phyloP scores from a whole-genome alignment of 1,284 basidiomycete genomes.

The Ceratobasidium sp. region DNA sequence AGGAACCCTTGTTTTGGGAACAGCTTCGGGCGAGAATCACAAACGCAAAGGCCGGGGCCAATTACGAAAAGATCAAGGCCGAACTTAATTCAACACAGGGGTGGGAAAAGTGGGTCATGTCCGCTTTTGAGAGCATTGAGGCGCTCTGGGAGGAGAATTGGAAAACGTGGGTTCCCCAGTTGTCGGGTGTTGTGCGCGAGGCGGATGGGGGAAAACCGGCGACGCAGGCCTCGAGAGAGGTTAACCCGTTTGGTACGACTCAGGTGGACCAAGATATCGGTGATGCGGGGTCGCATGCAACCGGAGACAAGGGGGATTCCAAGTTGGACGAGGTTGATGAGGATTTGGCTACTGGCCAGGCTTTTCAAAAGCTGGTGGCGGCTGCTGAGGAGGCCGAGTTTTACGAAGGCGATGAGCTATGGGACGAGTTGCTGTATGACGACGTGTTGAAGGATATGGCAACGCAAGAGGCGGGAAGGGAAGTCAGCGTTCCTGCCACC shows the following conservation, averaged over 20 bases:
- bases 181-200: neutral
- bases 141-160: conserved; percentile 73
- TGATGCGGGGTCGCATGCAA: conserved; percentile 44
- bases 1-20: conserved; percentile 74
- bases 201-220: neutral
- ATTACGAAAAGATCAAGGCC: conserved; percentile 49
- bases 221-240: conserved; percentile 20
- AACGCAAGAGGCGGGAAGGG: conserved; percentile 5
- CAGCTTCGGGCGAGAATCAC: conserved; percentile 68
- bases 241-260: conserved; percentile 34
- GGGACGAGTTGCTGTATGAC: conserved; percentile 36
- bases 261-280: conserved; percentile 47
- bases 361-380: conserved; percentile 60
- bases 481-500: conserved; percentile 27
- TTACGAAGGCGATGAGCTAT: conserved; percentile 37
- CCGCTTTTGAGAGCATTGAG: conserved; percentile 87
- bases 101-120: conserved; percentile 79
- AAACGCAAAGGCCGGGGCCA: conserved; percentile 55
- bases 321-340: conserved; percentile 65
- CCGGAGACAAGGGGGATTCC: conserved; percentile 13
- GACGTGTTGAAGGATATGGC: conserved; percentile 28
- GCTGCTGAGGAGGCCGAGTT: conserved; percentile 49
- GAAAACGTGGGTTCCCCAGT: conserved; percentile 66
- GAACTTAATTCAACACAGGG: conserved; percentile 53
- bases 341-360: conserved; percentile 63